Base-by-base conservation (phyloP, 306 rosid genomes). In the Quercus agrifolia region DNA sequence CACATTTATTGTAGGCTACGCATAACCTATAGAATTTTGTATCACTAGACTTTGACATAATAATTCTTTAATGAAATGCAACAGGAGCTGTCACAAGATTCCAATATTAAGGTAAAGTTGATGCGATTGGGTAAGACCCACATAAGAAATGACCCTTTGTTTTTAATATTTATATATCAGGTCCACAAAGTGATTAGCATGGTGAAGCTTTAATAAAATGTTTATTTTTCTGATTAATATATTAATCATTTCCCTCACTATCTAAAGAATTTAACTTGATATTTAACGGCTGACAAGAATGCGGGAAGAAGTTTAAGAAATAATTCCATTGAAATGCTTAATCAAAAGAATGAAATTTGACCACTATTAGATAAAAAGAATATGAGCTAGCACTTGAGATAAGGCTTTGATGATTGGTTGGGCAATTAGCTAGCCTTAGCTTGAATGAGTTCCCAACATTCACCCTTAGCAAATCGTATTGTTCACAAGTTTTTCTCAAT, bases 121-220 rank as follows among this genome's bases (percentile, higher is more conserved):
- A 75, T 70, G 71, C 19, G 67, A 66, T 70, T 41, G 55, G 10
- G 75, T 46, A 14, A 67, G 38, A 67, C 66, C 66, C 66, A 59
- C 33, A 21, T 10, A 25, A 59, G 66, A 59, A 9, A 21, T 59
- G 31, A 59, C 25, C 31, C 11, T 13, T 20, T 23, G 13, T 41
- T 41, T 41, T 41, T 41, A 8, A 3, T 12, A 58, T n/a, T 4
- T 59, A 59, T 23, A 23, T 11, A 59, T 59, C 30, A 21, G 17
- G 31, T 9, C 31, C 66, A 59, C 14, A 23, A 11, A 28, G 25
- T 49, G 17, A 59, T 59, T 59, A 21, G 31, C 3, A 59, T 21
- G 31, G 31, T 28, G 25, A 20, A 23, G 66, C 15, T 23, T 59
- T 59, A 12, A 5, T 23, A 59, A 59, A 21, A 12, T 59, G 6